Evolutionary conservation across 768 basidiomycete genomes (phyloP).

Genomic region (Macrolepiota albuminosa): DNA sequence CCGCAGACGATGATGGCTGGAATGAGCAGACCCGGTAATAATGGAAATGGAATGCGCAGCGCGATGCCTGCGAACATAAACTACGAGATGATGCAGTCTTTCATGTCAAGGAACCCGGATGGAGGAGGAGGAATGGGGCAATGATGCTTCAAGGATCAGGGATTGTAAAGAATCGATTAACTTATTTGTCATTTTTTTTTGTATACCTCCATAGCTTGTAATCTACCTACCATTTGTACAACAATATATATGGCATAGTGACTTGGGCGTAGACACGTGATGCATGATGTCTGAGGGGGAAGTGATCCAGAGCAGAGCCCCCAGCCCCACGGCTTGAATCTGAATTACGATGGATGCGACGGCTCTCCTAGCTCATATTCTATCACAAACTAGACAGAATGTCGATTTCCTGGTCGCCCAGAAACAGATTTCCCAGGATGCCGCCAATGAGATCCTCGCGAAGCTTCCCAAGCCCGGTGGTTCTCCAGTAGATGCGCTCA

Average conservation of each 20-base stretch:
- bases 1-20: constrained; percentile 18
- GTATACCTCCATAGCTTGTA: constrained; percentile 7
- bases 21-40: constrained; percentile 12
- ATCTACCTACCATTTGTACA: not conserved
- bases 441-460: constrained; percentile 40
- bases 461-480: constrained; percentile 28
- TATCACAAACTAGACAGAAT: constrained; percentile 51
- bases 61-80: constrained; percentile 24
- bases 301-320: not conserved
- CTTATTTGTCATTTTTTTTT: constrained; percentile 3
- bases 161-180: not conserved
- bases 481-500: not conserved
- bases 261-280: constrained; percentile 5
- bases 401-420: constrained; percentile 50
- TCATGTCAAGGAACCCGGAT: constrained; percentile 32
- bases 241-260: not conserved
- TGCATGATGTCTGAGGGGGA: constrained; percentile 4
- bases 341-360: constrained; percentile 11
- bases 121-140: constrained; percentile 11
- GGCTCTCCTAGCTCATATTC: constrained; percentile 36
- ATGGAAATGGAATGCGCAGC: constrained; percentile 9
- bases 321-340: not conserved
- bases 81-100: constrained; percentile 39
- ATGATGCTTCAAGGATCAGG: not conserved
- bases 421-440: constrained; percentile 39